Conservation (phyloP, 2,329 filamentous ascomycete genomes). For the Sclerotinia glacialis region DNA sequence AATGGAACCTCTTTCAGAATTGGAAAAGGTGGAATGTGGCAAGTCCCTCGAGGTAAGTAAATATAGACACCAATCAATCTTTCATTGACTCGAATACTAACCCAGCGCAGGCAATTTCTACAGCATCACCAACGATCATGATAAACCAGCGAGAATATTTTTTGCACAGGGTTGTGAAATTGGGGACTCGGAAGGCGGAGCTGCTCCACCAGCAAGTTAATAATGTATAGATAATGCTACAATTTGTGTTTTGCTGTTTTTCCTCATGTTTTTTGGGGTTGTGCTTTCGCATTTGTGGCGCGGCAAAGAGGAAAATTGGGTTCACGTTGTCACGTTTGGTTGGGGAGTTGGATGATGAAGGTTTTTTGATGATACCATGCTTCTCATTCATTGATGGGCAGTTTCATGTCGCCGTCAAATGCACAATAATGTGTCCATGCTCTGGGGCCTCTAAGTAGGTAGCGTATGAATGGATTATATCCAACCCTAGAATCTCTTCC, state of each 20-base stretch:
- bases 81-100: constrained; percentile 24
- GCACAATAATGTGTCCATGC: not conserved
- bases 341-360: constrained; percentile 14
- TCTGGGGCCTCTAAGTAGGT: not conserved
- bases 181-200: constrained; percentile 1
- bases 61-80: not conserved
- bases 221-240: constrained; percentile 11
- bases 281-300: not conserved
- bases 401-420: constrained; percentile 1
- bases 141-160: constrained; percentile 73
- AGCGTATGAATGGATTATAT: constrained; percentile 7
- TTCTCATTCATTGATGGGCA: constrained; percentile 10
- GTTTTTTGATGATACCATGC: constrained; percentile 20
- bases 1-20: constrained; percentile 76
- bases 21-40: constrained; percentile 84
- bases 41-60: constrained; percentile 84
- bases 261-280: not conserved
- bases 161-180: constrained; percentile 82
- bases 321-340: constrained; percentile 1
- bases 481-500: not conserved
- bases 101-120: constrained; percentile 79
- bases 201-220: constrained; percentile 9
- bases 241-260: not conserved
- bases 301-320: not conserved
- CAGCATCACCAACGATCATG: constrained; percentile 78